Evolutionary conservation across 2,329 filamentous ascomycete species (phyloP).

Genomic region (Stylonectria norvegica): DNA sequence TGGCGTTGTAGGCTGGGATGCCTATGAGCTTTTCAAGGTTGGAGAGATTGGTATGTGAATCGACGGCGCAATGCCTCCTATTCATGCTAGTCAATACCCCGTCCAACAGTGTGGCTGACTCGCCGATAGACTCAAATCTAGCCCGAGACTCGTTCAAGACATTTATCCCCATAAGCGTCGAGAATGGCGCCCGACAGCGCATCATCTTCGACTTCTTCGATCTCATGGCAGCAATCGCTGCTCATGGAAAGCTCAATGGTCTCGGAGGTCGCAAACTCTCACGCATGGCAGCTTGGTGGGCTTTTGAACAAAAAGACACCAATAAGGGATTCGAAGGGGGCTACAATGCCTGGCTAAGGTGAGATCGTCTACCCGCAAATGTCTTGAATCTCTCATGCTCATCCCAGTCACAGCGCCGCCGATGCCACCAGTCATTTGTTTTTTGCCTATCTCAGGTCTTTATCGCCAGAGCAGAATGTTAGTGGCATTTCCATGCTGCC

Average conservation of each 20-base stretch:
- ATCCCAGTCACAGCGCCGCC: conserved; percentile 61
- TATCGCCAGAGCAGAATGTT: conserved; percentile 74
- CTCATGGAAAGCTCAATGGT: conserved; percentile 89
- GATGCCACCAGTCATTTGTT: conserved; percentile 96
- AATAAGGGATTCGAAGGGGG: conserved; percentile 92
- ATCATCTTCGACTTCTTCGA: conserved; percentile 98
- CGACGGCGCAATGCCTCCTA: background rate
- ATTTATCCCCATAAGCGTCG: conserved; percentile 91
- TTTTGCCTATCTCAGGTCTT: conserved; percentile 90
- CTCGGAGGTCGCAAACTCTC: conserved; percentile 91
- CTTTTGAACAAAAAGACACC: conserved; percentile 85
- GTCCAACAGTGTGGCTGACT: conserved; percentile 14
- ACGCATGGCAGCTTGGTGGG: conserved; percentile 96
- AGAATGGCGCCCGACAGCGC: conserved; percentile 76
- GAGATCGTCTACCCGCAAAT: conserved; percentile 29
- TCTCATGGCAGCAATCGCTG: conserved; percentile 82
- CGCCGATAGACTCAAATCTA: conserved; percentile 74
- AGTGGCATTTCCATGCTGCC: conserved; percentile 83
- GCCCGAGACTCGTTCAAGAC: conserved; percentile 92
- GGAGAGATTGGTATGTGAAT: conserved; percentile 72
- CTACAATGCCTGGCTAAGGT: conserved; percentile 85
- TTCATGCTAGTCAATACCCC: background rate
- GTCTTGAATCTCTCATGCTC: conserved; percentile 3
- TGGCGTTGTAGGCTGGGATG: conserved; percentile 94
- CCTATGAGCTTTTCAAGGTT: conserved; percentile 92